Evolutionary conservation across 768 basidiomycete genomes (phyloP).

Genomic region (Scleroderma citrinum): DNA sequence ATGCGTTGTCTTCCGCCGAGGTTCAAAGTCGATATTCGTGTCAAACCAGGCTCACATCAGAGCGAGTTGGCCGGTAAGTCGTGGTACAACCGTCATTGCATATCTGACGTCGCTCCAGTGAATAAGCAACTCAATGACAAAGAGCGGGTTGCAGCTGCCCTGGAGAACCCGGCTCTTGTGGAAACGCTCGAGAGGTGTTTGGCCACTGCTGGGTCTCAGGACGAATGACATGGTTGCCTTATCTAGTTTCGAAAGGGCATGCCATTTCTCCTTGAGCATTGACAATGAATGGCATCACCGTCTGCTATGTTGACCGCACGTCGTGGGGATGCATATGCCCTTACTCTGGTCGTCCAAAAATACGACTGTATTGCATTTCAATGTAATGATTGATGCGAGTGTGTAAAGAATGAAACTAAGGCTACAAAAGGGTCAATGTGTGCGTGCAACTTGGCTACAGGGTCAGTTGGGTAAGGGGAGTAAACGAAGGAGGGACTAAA

Average conservation of each 20-base stretch:
- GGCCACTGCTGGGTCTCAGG: slow-evolving; percentile 26
- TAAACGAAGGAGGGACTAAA: slow-evolving; percentile 2
- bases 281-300: too few relatives aligned
- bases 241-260: background rate
- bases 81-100: background rate
- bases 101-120: slow-evolving; percentile 41
- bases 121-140: slow-evolving; percentile 99
- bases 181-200: slow-evolving; percentile 84
- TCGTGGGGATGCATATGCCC: too few relatives aligned
- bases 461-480: background rate
- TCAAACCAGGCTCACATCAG: slow-evolving; percentile 94
- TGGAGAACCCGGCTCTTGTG: slow-evolving; percentile 85
- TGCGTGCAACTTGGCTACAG: slow-evolving; percentile 7
- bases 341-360: too few relatives aligned
- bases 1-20: slow-evolving; percentile 84
- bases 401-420: background rate
- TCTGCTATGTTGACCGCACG: background rate
- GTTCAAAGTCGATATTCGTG: slow-evolving; percentile 90
- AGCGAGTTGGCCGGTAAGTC: slow-evolving; percentile 80
- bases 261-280: too few relatives aligned
- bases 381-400: slow-evolving; percentile 8
- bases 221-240: background rate
- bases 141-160: slow-evolving; percentile 93
- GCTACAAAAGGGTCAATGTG: slow-evolving; percentile 6
- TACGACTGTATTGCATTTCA: slow-evolving; percentile 18